A percentile compares a stretch with the other conserved stretches of the same genome.
phyloP scores from a whole-genome alignment of 139 green algal species.

The Coelastrella sp. region DNA sequence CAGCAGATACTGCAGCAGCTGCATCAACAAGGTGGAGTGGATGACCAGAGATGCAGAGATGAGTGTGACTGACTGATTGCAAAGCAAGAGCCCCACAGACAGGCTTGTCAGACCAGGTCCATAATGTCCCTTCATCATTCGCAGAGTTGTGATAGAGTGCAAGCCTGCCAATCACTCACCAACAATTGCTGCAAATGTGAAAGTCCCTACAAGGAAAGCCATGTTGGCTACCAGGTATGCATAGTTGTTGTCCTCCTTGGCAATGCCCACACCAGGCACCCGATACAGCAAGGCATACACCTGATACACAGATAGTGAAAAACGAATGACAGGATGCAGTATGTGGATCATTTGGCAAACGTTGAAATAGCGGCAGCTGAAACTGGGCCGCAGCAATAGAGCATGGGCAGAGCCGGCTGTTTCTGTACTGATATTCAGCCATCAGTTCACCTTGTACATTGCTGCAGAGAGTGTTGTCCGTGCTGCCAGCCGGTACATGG shows the following conservation, averaged over 20 bases:
- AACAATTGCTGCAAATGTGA: constrained; percentile 40
- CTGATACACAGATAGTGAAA: background rate
- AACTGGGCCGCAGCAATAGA: no score
- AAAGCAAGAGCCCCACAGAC: background rate
- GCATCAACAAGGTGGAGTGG: no score
- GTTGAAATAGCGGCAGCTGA: no score
- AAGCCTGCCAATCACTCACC: constrained; percentile 23
- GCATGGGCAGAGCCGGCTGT: no score
- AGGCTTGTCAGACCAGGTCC: background rate
- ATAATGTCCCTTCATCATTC: no score
- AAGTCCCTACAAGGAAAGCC: constrained; percentile 30
- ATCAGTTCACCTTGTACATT: constrained; percentile 36
- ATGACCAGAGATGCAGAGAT: no score
- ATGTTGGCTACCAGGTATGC: constrained; percentile 35
- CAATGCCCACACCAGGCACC: constrained; percentile 37
- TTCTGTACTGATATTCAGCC: no score
- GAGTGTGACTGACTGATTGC: background rate
- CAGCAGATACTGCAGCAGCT: no score
- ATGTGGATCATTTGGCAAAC: background rate
- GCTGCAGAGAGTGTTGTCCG: background rate
- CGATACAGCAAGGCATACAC: constrained; percentile 41
- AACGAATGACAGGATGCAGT: background rate
- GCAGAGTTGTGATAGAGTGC: background rate
- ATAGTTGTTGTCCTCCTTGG: constrained; percentile 31
- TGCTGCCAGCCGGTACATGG: constrained; percentile 16